Evolutionary conservation across 2,329 filamentous ascomycete genomes (phyloP).

Genomic region (Fusarium tricinctum): DNA sequence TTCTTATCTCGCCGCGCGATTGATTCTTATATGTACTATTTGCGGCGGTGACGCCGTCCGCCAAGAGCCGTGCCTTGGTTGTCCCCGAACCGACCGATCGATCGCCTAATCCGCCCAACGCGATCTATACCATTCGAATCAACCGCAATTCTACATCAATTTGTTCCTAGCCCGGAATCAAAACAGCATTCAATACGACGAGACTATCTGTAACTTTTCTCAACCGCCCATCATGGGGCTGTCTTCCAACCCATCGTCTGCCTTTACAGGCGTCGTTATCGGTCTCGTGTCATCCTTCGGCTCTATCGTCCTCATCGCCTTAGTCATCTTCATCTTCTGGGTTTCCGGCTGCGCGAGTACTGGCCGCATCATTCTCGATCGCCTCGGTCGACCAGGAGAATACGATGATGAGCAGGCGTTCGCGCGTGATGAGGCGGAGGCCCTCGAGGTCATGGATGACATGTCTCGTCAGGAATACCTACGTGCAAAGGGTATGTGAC

Average conservation of each 20-base stretch:
- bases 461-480: constrained; percentile 90
- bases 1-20: constrained; percentile 42
- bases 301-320: constrained; percentile 85
- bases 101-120: constrained; percentile 40
- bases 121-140: constrained; percentile 33
- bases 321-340: constrained; percentile 93
- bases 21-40: constrained; percentile 48
- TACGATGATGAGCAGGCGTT: constrained; percentile 99
- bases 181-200: not conserved
- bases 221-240: constrained; percentile 50
- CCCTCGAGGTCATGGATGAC: constrained; percentile 95
- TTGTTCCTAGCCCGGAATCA: not conserved
- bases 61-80: constrained; percentile 43
- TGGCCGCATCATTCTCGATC: constrained; percentile 92
- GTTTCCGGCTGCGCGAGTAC: constrained; percentile 78
- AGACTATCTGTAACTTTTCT: not conserved
- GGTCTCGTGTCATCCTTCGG: constrained; percentile 95
- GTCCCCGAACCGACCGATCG: constrained; percentile 33
- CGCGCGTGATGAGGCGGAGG: constrained; percentile 92
- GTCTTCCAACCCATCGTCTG: constrained; percentile 57
- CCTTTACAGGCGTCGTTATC: constrained; percentile 86
- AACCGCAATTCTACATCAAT: constrained; percentile 29
- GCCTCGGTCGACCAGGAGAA: constrained; percentile 92
- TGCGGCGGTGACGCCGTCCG: constrained; percentile 52
- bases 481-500: constrained; percentile 85